A percentile compares a stretch with the other conserved stretches of the same genome.
phyloP scores from a whole-genome alignment of 176 grass and related monocot species.

The Zizania latifolia region DNA sequence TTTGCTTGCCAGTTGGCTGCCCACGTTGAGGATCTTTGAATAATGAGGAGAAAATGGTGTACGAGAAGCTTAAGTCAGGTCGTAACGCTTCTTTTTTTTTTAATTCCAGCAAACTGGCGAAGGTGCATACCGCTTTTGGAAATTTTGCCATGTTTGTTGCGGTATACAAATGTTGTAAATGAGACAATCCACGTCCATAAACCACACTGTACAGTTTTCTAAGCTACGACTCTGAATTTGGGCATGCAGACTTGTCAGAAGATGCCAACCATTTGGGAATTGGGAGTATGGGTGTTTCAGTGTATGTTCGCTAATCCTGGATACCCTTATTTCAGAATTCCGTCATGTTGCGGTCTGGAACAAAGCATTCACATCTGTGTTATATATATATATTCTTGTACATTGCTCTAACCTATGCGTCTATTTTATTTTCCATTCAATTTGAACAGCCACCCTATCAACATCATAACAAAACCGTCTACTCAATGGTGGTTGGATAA shows the following conservation, averaged over 20 bases:
- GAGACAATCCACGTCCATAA: background rate
- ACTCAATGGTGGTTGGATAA: too few species aligned
- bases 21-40: slow-evolving; percentile 11
- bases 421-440: background rate
- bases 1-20: slow-evolving; percentile 15
- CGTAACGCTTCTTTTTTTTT: background rate
- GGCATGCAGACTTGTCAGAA: background rate
- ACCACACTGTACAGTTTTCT: background rate
- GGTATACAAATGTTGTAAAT: slow-evolving; percentile 9
- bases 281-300: background rate
- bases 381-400: background rate
- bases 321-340: background rate
- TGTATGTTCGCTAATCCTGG: slow-evolving; percentile 5
- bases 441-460: too few species aligned
- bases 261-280: background rate
- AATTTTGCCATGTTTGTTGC: background rate
- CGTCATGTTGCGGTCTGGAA: background rate
- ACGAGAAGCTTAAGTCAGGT: slow-evolving; percentile 14
- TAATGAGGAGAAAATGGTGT: slow-evolving; percentile 6
- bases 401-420: background rate
- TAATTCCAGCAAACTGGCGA: background rate
- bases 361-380: background rate
- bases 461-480: too few species aligned
- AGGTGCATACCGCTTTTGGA: background rate
- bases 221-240: background rate